Conservation (phyloP, 352 stramenopile species). For the Pythium scleroteichum region DNA sequence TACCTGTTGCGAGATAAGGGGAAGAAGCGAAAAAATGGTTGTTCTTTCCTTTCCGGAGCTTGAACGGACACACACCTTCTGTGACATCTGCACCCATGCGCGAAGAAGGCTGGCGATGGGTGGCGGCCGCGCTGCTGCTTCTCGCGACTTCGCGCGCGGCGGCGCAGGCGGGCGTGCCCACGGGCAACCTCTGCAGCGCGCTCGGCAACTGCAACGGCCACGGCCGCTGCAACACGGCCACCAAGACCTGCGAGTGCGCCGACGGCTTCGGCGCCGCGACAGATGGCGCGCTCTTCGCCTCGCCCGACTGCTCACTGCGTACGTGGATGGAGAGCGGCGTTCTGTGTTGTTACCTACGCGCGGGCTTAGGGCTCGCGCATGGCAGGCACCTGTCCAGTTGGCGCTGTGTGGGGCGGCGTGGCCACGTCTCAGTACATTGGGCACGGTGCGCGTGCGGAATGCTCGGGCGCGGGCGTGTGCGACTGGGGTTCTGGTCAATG, state of each 20-base stretch:
- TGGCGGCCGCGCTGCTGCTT: not conserved
- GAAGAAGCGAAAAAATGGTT: too few species aligned
- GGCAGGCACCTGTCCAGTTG: slow-evolving; percentile 65
- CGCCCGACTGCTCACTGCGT: slow-evolving; percentile 85
- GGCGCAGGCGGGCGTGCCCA: slow-evolving; percentile 54
- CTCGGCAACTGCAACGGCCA: slow-evolving; percentile 90
- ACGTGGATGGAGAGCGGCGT: slow-evolving; percentile 11
- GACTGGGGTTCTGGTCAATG: slow-evolving; percentile 60
- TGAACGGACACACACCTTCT: not conserved
- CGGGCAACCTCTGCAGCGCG: slow-evolving; percentile 70
- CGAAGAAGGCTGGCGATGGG: not conserved
- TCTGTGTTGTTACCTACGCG: slow-evolving; percentile 12
- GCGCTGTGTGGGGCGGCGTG: slow-evolving; percentile 62
- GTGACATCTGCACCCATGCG: too few species aligned
- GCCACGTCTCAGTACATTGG: slow-evolving; percentile 41
- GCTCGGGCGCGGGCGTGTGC: slow-evolving; percentile 66
- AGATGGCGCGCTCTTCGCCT: slow-evolving; percentile 77
- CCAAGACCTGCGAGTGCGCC: slow-evolving; percentile 87
- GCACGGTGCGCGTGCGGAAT: slow-evolving; percentile 45
- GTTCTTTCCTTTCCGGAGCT: not conserved
- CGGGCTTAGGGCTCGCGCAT: slow-evolving; percentile 15
- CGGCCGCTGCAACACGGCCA: slow-evolving; percentile 80
- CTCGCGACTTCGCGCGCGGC: not conserved
- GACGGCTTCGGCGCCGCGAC: slow-evolving; percentile 83
- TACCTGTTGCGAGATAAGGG: not conserved